Conservation (phyloP, 108 stramenopile genomes). For the Cyclotella distinguenda region DNA sequence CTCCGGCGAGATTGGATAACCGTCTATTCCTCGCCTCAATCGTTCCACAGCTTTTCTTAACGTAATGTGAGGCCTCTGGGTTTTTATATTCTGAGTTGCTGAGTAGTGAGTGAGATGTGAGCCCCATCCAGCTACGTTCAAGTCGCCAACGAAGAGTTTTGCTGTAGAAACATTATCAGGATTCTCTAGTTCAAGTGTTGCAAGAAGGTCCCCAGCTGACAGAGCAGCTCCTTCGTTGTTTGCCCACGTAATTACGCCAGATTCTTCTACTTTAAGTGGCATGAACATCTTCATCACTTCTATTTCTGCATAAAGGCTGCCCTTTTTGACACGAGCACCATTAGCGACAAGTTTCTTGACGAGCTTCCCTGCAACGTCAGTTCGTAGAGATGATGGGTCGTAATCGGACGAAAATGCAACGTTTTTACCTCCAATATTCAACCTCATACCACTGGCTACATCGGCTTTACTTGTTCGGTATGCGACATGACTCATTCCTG, state of each 20-base stretch:
- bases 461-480: constrained; percentile 84
- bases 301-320: constrained; percentile 93
- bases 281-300: constrained; percentile 99
- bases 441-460: constrained; percentile 78
- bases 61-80: constrained; percentile 72
- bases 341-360: constrained; percentile 93
- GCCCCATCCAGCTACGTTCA: constrained; percentile 73
- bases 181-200: constrained; percentile 91
- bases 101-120: constrained; percentile 12
- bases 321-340: constrained; percentile 88
- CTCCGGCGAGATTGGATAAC: constrained; percentile 66
- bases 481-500: constrained; percentile 87
- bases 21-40: constrained; percentile 84
- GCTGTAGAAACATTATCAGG: constrained; percentile 87
- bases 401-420: constrained; percentile 96
- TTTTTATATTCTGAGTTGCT: constrained; percentile 12
- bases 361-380: constrained; percentile 96
- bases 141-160: constrained; percentile 70
- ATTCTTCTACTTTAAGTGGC: constrained; percentile 95
- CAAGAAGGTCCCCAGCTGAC: constrained; percentile 90
- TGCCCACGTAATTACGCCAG: constrained; percentile 86
- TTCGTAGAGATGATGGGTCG: constrained; percentile 92
- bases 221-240: constrained; percentile 92
- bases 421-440: constrained; percentile 85
- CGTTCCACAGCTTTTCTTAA: constrained; percentile 71